Conservation (phyloP, 345 rosid species). For the Capsella bursapastoris region DNA sequence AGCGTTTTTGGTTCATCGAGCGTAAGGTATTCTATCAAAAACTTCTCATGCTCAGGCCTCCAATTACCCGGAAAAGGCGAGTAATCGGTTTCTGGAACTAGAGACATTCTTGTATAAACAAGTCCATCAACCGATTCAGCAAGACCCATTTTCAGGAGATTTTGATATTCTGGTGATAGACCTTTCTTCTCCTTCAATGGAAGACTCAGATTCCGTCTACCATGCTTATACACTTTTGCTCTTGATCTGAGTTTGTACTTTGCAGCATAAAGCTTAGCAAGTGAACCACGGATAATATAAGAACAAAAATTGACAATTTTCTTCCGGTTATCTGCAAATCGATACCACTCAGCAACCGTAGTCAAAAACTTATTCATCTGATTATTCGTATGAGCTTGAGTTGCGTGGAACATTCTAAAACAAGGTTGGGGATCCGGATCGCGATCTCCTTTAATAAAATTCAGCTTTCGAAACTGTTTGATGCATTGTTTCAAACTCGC, state of each 20-base stretch:
- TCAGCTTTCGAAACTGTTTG: conserved; percentile 86
- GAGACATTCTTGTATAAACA: conserved; percentile 92
- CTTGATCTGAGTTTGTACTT: conserved; percentile 93
- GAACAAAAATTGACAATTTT: conserved; percentile 90
- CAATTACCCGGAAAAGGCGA: conserved; percentile 85
- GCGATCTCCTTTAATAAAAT: conserved; percentile 85
- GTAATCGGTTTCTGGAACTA: conserved; percentile 89
- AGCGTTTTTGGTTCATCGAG: conserved; percentile 78
- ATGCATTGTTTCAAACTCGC: conserved; percentile 96
- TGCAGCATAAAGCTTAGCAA: conserved; percentile 96
- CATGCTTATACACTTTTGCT: conserved; percentile 88
- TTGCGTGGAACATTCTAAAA: conserved; percentile 96
- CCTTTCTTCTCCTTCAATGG: conserved; percentile 95
- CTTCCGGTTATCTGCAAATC: conserved; percentile 88
- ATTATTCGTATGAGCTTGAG: conserved; percentile 92
- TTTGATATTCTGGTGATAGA: conserved; percentile 79
- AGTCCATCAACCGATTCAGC: conserved; percentile 91
- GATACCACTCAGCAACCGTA: conserved; percentile 89
- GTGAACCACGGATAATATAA: conserved; percentile 84
- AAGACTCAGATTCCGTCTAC: conserved; percentile 68
- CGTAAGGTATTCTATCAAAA: conserved; percentile 70
- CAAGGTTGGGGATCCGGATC: conserved; percentile 98
- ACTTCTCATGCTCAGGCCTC: conserved; percentile 92
- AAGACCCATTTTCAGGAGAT: conserved; percentile 90
- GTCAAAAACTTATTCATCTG: conserved; percentile 95